These are phyloP conservation scores for Claviceps sp. DNA, from an alignment of 2,329 filamentous ascomycete species.

Conservation along the genomic window DNA sequence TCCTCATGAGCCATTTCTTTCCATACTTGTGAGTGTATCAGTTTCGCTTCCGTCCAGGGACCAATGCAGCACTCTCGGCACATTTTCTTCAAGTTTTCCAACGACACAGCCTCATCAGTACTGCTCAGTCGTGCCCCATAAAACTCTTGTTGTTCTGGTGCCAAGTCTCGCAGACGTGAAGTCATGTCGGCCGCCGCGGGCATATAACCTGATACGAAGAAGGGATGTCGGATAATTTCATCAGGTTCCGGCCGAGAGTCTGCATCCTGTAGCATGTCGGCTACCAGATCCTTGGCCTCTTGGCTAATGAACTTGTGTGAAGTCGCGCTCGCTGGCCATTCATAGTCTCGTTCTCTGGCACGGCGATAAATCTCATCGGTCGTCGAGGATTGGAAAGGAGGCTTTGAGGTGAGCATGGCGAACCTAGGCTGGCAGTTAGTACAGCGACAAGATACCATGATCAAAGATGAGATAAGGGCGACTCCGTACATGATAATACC, in stretches of 20 bases:
- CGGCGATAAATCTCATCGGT: constrained; percentile 74
- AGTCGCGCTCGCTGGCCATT: constrained; percentile 58
- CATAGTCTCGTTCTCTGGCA: constrained; percentile 59
- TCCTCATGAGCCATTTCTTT: constrained; percentile 57
- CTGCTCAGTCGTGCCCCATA: constrained; percentile 35
- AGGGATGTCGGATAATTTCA: constrained; percentile 63
- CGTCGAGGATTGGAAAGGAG: constrained; percentile 87
- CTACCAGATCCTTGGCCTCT: constrained; percentile 67
- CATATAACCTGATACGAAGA: constrained; percentile 66
- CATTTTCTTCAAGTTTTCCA: constrained; percentile 41
- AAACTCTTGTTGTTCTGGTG: constrained; percentile 45
- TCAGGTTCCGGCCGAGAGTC: constrained; percentile 64
- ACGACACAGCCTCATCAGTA: constrained; percentile 31
- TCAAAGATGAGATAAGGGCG: background rate
- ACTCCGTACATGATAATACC: constrained; percentile 78
- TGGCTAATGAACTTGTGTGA: constrained; percentile 57
- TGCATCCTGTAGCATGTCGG: constrained; percentile 61
- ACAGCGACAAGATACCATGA: background rate
- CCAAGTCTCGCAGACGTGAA: constrained; percentile 39
- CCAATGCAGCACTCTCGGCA: constrained; percentile 47
- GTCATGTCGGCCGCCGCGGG: constrained; percentile 48
- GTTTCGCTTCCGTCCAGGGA: constrained; percentile 33
- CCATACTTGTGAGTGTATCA: constrained; percentile 44
- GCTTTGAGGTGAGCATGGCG: constrained; percentile 91
- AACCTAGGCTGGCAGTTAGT: constrained; percentile 40